Conservation (phyloP, 139 green algal genomes). For the Parachlorella kessleri region DNA sequence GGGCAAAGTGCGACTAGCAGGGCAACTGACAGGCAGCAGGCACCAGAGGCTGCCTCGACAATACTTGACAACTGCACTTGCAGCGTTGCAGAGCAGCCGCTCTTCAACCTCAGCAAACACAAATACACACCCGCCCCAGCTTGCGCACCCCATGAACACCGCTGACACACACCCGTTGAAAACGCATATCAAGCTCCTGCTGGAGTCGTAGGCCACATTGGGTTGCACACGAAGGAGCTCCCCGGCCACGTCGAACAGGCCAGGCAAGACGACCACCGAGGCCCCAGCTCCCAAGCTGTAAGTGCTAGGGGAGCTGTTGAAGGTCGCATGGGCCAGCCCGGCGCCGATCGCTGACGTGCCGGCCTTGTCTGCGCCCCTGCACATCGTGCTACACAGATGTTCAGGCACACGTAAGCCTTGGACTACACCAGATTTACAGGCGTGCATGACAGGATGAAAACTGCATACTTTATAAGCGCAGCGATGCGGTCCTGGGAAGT, state of each 20-base stretch:
- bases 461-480: too few species aligned
- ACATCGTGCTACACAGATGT: too few species aligned
- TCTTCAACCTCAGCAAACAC: slow-evolving; percentile 13
- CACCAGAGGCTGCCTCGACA: too few species aligned
- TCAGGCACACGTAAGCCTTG: too few species aligned
- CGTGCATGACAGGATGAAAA: too few species aligned
- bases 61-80: too few species aligned
- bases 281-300: slow-evolving; percentile 17
- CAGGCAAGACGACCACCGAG: slow-evolving; percentile 25
- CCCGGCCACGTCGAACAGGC: slow-evolving; percentile 33
- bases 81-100: background rate
- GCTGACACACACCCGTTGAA: slow-evolving; percentile 30
- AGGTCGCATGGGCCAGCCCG: background rate
- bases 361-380: background rate
- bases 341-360: background rate
- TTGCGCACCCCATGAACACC: too few species aligned
- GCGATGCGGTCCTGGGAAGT: too few species aligned
- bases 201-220: slow-evolving; percentile 43
- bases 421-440: too few species aligned
- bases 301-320: slow-evolving; percentile 10
- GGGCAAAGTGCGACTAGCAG: too few species aligned
- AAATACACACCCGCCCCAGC: slow-evolving; percentile 12
- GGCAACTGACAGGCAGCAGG: too few species aligned
- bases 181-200: slow-evolving; percentile 31
- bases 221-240: slow-evolving; percentile 42